Conservation (phyloP, 1,284 basidiomycete species). For the Heliocybe sulcata region DNA sequence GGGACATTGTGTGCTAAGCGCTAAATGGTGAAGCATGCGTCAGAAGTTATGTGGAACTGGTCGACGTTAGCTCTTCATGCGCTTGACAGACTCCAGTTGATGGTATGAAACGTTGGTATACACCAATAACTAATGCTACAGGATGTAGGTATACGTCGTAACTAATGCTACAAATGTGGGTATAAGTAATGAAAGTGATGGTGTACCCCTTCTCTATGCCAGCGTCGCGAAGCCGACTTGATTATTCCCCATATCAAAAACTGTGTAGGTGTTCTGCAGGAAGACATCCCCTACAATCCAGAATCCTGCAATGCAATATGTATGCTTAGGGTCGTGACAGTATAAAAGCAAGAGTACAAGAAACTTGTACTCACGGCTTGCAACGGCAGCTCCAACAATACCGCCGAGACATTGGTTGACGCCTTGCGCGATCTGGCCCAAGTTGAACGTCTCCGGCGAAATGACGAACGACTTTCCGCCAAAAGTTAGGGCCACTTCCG, state of each 20-base stretch:
- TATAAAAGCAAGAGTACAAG: too few relatives aligned
- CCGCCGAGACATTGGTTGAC: conserved; percentile 16
- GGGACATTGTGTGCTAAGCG: too few relatives aligned
- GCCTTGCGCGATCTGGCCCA: conserved; percentile 10
- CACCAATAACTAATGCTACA: too few relatives aligned
- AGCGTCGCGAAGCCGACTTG: conserved; percentile 4
- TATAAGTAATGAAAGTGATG: too few relatives aligned
- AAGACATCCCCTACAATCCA: conserved; percentile 7
- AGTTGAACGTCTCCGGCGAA: conserved; percentile 12
- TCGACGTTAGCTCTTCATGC: too few relatives aligned
- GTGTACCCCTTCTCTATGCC: too few relatives aligned
- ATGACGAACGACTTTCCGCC: conserved; percentile 14
- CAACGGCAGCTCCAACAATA: conserved; percentile 8
- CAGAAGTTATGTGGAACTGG: too few relatives aligned
- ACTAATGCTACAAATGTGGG: too few relatives aligned
- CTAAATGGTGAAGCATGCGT: too few relatives aligned
- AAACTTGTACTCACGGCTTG: not conserved
- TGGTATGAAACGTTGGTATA: too few relatives aligned
- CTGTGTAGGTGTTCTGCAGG: conserved; percentile 5
- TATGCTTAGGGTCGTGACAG: not conserved
- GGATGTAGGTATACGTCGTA: too few relatives aligned
- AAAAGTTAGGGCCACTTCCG: conserved; percentile 14
- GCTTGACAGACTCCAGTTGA: too few relatives aligned
- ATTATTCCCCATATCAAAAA: conserved; percentile 3
- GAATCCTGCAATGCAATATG: not conserved